Evolutionary conservation across 331 rosid species (phyloP), one percentile per base, ranked within the genome.

Genomic region (Ulmus americana): DNA sequence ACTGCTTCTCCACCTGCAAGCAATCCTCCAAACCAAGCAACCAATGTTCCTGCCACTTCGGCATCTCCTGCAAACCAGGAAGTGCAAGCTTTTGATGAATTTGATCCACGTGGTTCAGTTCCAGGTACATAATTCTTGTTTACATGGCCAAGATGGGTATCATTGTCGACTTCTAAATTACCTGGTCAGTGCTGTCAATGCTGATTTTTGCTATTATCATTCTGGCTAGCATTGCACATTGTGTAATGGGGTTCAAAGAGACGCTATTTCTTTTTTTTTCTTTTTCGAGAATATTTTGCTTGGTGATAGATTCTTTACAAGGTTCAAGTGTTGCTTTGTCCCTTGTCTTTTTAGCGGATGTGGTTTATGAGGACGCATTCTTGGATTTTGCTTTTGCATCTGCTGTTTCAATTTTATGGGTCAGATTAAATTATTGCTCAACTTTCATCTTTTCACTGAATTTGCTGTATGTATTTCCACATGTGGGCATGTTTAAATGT

Each of bases 21-120:
- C 18, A 40, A 59, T 46, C 44, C 74, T 64, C 79, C 82, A 61
- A 68, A 75, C 61, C 84, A 82, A 70, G 64, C 53, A 49, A 70
- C 74, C 46, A 68, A 70, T 83, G 66, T 69, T 70, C 76, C 18
- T 44, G 80, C 45, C 68, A 39, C 75, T 55, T 55, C 76, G 62
- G 66, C 72, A 62, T 61, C 71, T 45, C 77, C 79, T 8, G 70
- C 45, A 59, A 80, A 61, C 65, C 82, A 64, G 72, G 84, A 69
- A 45, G 69, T 69, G 59, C 79, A 73, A 73, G 73, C 74, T 64
- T 80, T 55, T 50, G 95, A 90, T 85, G 95, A 90, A 72, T 90
- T 90, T 78, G 97, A 90, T 41, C 95, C 95, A 22, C 95, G 95
- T 45, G 82, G 81, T 79, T 68, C 85, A 28, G 52, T 72, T 74